Evolutionary conservation across 129 eudicot genomes (phyloP).

Genomic region (Arctium minus): DNA sequence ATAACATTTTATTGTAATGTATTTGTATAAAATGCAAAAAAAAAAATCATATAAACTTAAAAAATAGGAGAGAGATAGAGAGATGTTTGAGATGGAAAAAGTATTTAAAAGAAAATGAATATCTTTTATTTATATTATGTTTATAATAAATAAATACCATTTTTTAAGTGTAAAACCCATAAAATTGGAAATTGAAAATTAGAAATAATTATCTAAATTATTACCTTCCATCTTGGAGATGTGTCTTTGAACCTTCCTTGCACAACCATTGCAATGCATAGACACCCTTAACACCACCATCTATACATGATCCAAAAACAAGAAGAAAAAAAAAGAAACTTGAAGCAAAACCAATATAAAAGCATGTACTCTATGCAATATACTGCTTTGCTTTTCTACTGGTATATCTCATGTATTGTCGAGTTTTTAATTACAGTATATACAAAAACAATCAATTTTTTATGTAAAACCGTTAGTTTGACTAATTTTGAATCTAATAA

Average conservation of each 20-base stretch:
- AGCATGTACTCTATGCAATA: neutral
- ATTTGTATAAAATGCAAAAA: neutral
- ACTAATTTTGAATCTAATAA: neutral
- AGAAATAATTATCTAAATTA: neutral
- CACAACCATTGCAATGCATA: slow-evolving; percentile 99
- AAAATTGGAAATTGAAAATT: neutral
- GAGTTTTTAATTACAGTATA: too few species aligned
- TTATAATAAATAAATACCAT: neutral
- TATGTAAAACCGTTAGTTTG: neutral
- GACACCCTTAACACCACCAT: slow-evolving; percentile 91
- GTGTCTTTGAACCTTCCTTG: slow-evolving; percentile 88
- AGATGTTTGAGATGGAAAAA: neutral
- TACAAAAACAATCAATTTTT: neutral
- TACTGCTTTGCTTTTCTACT: neutral
- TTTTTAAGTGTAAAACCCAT: neutral
- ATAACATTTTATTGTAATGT: neutral
- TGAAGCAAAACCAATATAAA: neutral
- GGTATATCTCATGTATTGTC: neutral
- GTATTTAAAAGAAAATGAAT: neutral
- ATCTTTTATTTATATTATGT: neutral
- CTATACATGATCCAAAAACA: slow-evolving; percentile 31
- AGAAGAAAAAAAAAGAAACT: neutral
- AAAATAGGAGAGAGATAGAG: too few species aligned
- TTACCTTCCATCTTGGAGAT: slow-evolving; percentile 94
- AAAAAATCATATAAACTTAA: too few species aligned